Conservation (phyloP, 2,329 filamentous ascomycete species). For the Cladosporium sp. region DNA sequence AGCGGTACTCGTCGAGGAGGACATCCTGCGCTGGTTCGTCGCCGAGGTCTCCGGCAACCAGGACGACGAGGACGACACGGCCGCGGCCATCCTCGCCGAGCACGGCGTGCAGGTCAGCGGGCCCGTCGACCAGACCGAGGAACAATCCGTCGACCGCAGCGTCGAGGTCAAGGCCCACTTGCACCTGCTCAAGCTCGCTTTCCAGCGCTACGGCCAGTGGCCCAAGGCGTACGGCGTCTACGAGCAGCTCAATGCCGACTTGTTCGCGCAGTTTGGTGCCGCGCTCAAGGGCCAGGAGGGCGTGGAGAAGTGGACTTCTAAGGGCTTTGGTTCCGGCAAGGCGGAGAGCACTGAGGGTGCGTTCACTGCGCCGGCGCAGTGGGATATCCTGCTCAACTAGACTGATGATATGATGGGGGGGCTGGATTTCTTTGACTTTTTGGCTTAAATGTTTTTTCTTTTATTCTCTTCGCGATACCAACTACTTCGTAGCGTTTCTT, state of each 20-base stretch:
- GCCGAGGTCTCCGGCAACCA: constrained; percentile 21
- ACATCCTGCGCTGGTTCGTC: constrained; percentile 25
- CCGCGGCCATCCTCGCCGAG: constrained; percentile 31
- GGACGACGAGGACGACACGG: constrained; percentile 32
- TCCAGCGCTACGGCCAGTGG: constrained; percentile 39
- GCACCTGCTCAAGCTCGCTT: constrained; percentile 33
- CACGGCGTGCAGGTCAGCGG: constrained; percentile 28
- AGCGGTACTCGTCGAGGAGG: constrained; percentile 30
- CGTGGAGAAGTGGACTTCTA: constrained; percentile 44
- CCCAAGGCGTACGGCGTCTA: constrained; percentile 46
- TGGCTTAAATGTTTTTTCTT: not conserved
- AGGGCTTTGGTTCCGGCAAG: constrained; percentile 41
- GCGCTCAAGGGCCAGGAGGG: constrained; percentile 39
- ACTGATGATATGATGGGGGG: not conserved
- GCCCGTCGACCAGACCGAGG: constrained; percentile 18
- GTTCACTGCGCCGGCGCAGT: constrained; percentile 29
- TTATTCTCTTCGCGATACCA: not conserved
- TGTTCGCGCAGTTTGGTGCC: constrained; percentile 36
- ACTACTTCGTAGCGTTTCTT: too few species aligned
- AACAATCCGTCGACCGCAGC: constrained; percentile 23
- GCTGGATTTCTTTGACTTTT: too few species aligned
- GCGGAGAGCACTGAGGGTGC: constrained; percentile 36
- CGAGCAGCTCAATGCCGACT: constrained; percentile 40
- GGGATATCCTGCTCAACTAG: constrained; percentile 22
- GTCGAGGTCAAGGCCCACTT: constrained; percentile 33